Conservation (phyloP, 495 filamentous ascomycete genomes). For the Aspergillus bridgeri region DNA sequence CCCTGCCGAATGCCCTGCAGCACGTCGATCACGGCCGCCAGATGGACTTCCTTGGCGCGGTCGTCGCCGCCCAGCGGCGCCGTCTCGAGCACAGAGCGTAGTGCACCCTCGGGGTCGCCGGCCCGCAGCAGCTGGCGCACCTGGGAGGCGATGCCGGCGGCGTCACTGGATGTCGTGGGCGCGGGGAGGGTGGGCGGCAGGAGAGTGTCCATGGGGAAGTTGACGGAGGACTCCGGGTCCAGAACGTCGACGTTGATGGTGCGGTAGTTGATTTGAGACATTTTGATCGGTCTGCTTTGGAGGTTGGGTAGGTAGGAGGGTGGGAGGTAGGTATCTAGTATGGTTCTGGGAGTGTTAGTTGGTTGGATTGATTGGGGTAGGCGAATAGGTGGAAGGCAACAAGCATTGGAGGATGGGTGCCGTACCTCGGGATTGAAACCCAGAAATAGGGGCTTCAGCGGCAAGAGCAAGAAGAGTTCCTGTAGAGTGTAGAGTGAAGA, state of each 20-base stretch:
- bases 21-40: constrained; percentile 79
- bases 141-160: constrained; percentile 68
- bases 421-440: neutral
- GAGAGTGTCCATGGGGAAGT: constrained; percentile 81
- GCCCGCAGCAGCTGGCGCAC: constrained; percentile 81
- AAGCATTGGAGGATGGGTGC: neutral
- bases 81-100: constrained; percentile 74
- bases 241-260: constrained; percentile 91
- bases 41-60: constrained; percentile 76
- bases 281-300: constrained; percentile 25
- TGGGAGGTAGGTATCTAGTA: neutral
- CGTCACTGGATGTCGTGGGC: constrained; percentile 64
- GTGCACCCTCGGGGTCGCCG: constrained; percentile 79
- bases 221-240: constrained; percentile 79
- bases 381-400: neutral
- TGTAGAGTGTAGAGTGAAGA: too few relatives aligned
- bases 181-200: constrained; percentile 61
- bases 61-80: constrained; percentile 69
- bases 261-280: constrained; percentile 72
- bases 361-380: neutral
- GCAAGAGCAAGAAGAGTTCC: too few relatives aligned
- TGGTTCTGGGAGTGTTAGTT: neutral
- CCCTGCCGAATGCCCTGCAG: constrained; percentile 85
- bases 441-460: too few relatives aligned
- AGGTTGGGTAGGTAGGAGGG: neutral